phyloP scores from a whole-genome alignment of 306 rosid genomes.

The Potentilla sterilis region DNA sequence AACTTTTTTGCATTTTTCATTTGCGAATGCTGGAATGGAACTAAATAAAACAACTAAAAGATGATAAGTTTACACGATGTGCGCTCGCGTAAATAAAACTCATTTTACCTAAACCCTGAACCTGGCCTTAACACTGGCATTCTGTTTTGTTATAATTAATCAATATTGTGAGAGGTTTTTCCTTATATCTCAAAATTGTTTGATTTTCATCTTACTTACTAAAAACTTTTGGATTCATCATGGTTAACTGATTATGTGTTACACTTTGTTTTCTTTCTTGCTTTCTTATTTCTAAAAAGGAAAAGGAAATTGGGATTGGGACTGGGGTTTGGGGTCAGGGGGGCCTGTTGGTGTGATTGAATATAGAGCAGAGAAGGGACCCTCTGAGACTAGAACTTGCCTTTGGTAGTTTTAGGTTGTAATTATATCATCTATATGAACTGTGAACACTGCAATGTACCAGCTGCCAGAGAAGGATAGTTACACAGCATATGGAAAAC shows the following conservation, averaged over 20 bases:
- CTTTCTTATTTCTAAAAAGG: too few species aligned
- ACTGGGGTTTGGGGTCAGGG: neutral
- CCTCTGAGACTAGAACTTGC: neutral
- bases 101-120: too few species aligned
- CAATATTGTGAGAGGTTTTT: neutral
- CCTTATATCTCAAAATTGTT: too few species aligned
- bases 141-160: neutral
- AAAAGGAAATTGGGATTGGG: neutral
- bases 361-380: neutral
- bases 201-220: neutral
- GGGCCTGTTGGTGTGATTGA: neutral
- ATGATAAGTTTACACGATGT: too few species aligned
- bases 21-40: neutral
- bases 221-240: neutral
- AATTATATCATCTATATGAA: conserved; percentile 17
- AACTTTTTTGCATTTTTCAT: neutral
- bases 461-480: conserved; percentile 35
- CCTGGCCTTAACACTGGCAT: too few species aligned
- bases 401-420: neutral
- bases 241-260: neutral
- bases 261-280: neutral
- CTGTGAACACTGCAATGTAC: conserved; percentile 36
- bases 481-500: conserved; percentile 26
- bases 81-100: too few species aligned
- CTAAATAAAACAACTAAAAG: too few species aligned